Evolutionary conservation across 208 protist genomes (phyloP).

Genomic region (Leishmania mexicana): DNA sequence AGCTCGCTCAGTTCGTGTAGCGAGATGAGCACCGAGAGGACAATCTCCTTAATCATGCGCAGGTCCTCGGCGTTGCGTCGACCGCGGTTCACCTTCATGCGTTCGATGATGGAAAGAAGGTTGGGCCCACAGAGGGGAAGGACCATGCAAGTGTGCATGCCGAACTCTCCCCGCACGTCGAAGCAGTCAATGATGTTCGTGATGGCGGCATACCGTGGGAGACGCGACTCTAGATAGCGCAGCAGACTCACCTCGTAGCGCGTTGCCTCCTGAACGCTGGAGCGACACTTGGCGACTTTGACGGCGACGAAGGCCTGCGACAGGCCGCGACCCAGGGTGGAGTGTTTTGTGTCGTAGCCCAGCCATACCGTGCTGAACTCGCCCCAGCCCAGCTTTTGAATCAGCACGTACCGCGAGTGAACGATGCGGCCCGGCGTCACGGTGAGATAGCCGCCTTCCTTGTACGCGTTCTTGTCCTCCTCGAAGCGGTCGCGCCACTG

Average conservation of each 20-base stretch:
- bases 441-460: constrained; percentile 77
- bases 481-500: constrained; percentile 58
- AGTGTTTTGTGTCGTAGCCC: constrained; percentile 70
- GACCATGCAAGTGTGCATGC: constrained; percentile 79
- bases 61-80: constrained; percentile 63
- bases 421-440: constrained; percentile 66
- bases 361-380: constrained; percentile 93
- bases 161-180: constrained; percentile 64
- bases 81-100: constrained; percentile 45
- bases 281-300: constrained; percentile 84
- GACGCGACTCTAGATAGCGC: constrained; percentile 52
- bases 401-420: constrained; percentile 77
- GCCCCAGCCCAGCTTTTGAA: constrained; percentile 87
- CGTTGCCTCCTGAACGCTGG: constrained; percentile 54
- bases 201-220: constrained; percentile 36
- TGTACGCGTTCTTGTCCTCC: constrained; percentile 69
- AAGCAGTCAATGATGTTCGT: constrained; percentile 84
- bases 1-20: constrained; percentile 70
- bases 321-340: constrained; percentile 21
- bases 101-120: constrained; percentile 82
- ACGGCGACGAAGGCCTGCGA: constrained; percentile 83
- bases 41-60: constrained; percentile 76
- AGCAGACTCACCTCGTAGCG: constrained; percentile 80
- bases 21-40: constrained; percentile 66
- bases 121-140: constrained; percentile 84